A percentile compares a stretch with the other conserved stretches of the same genome.
Conservation (phyloP, 176 grass and related monocot genomes). For the Aegilops speltoides region DNA sequence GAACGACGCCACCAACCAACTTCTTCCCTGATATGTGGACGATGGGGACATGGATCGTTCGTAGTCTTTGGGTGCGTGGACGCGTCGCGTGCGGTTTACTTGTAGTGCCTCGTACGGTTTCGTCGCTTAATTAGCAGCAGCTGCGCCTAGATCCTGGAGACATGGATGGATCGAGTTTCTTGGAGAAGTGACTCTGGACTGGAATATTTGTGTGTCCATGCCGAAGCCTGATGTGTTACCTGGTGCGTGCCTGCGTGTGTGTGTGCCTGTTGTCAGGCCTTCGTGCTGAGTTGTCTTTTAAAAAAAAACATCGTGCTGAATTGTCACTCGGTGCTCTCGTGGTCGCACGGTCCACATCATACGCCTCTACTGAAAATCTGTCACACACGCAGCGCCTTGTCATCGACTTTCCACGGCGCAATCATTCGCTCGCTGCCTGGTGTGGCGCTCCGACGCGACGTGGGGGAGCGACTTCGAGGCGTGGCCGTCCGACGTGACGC, state of each 20-base stretch:
- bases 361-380: too few relatives aligned
- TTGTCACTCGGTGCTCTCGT: background rate
- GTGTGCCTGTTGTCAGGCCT: background rate
- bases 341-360: background rate
- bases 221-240: too few relatives aligned
- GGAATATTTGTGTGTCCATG: background rate
- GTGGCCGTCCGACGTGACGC: too few relatives aligned
- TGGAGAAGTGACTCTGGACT: background rate
- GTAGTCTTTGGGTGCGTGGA: background rate
- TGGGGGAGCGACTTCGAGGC: too few relatives aligned
- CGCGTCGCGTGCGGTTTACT: background rate
- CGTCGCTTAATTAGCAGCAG: background rate
- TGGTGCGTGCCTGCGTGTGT: background rate
- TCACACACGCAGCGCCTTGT: too few relatives aligned
- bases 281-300: background rate
- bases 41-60: too few relatives aligned
- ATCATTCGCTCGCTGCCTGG: too few relatives aligned
- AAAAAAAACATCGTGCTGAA: background rate
- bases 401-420: too few relatives aligned
- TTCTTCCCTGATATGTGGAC: background rate
- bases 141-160: too few relatives aligned
- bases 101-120: background rate
- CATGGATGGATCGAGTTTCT: background rate
- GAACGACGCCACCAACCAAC: background rate
- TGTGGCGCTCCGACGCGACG: too few relatives aligned